Evolutionary conservation across 2,329 filamentous ascomycete genomes (phyloP).

Genomic region (Aspergillus nomiae): DNA sequence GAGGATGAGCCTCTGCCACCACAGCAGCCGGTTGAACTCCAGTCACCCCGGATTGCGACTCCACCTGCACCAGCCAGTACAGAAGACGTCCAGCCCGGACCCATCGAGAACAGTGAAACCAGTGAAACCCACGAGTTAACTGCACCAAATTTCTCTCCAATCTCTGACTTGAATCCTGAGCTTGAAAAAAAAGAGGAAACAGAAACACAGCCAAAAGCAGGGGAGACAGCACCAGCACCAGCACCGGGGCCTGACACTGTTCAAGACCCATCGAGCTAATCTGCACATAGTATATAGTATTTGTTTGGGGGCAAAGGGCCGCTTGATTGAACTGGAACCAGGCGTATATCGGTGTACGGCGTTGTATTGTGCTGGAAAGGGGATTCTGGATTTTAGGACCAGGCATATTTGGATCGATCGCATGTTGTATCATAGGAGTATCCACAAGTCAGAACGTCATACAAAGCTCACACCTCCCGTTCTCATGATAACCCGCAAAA

Average conservation of each 20-base stretch:
- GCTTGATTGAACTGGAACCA: neutral
- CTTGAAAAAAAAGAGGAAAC: neutral
- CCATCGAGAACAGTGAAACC: neutral
- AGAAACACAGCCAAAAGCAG: neutral
- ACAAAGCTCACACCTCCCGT: neutral
- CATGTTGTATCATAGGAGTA: neutral
- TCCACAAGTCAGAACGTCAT: neutral
- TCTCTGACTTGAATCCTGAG: neutral
- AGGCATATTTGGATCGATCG: neutral
- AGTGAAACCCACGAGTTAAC: neutral
- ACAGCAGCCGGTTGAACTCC: neutral
- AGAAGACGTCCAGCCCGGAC: neutral
- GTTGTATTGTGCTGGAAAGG: neutral
- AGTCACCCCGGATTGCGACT: neutral
- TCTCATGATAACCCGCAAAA: neutral
- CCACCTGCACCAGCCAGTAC: neutral
- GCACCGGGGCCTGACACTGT: neutral
- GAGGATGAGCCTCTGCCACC: neutral
- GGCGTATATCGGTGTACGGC: neutral
- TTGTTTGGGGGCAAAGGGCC: neutral
- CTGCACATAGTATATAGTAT: neutral
- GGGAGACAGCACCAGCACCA: neutral
- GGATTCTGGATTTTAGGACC: neutral
- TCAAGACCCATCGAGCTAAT: neutral
- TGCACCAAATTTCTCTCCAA: neutral